A percentile compares a stretch with the other conserved stretches of the same genome.
Conservation (phyloP, 257 asterid genomes). For the Hygrophila difformis region DNA sequence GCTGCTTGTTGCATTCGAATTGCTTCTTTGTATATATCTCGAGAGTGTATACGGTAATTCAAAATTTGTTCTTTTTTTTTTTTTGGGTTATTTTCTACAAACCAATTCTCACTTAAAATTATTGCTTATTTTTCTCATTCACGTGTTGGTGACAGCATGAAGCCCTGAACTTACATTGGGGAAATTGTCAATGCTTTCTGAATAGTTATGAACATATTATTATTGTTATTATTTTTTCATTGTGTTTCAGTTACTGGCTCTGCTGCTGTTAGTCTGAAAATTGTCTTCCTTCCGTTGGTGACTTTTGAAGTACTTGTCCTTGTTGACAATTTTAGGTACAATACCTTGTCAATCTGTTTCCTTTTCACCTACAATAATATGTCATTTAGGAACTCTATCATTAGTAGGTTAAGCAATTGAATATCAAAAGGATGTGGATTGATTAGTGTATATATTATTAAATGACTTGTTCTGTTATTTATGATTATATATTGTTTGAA, state of each 20-base stretch:
- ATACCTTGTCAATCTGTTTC: constrained; percentile 10
- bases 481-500: too few species aligned
- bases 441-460: too few species aligned
- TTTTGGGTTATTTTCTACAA: too few species aligned
- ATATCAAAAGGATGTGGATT: too few species aligned
- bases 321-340: constrained; percentile 86
- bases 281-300: constrained; percentile 90
- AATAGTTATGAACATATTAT: constrained; percentile 10
- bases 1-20: constrained; percentile 86
- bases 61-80: constrained; percentile 1
- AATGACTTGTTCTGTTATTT: too few species aligned
- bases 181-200: constrained; percentile 5
- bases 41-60: constrained; percentile 81
- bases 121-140: too few species aligned
- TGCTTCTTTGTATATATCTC: constrained; percentile 94
- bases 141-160: too few species aligned
- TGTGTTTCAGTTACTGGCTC: constrained; percentile 48
- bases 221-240: constrained; percentile 8
- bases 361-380: constrained; percentile 8
- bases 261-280: constrained; percentile 69
- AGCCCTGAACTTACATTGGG: constrained; percentile 10
- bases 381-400: background rate
- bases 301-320: constrained; percentile 70
- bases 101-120: too few species aligned
- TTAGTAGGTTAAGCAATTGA: too few species aligned